Evolutionary conservation across 2,329 filamentous ascomycete genomes (phyloP), one percentile per base, ranked within the genome.

Genomic region (Fusarium sp.): DNA sequence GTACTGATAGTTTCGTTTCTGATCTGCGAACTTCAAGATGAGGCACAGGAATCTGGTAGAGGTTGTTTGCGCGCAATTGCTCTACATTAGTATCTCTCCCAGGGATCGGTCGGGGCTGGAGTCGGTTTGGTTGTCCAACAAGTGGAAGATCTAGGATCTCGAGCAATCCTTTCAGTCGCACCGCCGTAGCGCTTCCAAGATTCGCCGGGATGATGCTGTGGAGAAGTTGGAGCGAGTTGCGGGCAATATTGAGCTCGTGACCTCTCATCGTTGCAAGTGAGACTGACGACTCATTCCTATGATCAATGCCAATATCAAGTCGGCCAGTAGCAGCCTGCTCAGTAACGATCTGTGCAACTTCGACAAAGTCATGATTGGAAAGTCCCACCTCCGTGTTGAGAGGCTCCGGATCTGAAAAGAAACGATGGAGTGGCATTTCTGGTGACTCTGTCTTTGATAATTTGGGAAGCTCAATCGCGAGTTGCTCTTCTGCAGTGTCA

Each of bases 21-120:
- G 89, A 88, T 56, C 93, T 86, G 51, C 90, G 90, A 14, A 97
- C 83, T 70, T 93, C 90, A 40, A 96, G 82, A 74, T 92, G 90
- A 3, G 93, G 92, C 1, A 89, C 83, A 3, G 88, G 86, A 4
- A 96, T 87, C 43, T 85, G 83, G 69, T 91, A 91, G 4, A 90
- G 80, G 66, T 84, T 87, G 55, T 80, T 86, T 0, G 84, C 81
- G 59, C 84, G 85, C 46, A 83, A 77, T 47, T 84, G 82, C 53
- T 89, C 87, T 2, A 81, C 74, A 18, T 77, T 81, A 6, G 76
- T 64, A 50, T 83, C 82, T 58, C 81, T 76, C 8, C 83, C 83
- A 2, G 82, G 80, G 3, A 83, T 71, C 4, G 82, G 82, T 22
- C 86, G 83, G 16, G 85, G 83, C 47, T 87, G 86, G 42, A 89